Evolutionary conservation across 495 filamentous ascomycete species (phyloP).

Genomic region (Xylaria cubensis): DNA sequence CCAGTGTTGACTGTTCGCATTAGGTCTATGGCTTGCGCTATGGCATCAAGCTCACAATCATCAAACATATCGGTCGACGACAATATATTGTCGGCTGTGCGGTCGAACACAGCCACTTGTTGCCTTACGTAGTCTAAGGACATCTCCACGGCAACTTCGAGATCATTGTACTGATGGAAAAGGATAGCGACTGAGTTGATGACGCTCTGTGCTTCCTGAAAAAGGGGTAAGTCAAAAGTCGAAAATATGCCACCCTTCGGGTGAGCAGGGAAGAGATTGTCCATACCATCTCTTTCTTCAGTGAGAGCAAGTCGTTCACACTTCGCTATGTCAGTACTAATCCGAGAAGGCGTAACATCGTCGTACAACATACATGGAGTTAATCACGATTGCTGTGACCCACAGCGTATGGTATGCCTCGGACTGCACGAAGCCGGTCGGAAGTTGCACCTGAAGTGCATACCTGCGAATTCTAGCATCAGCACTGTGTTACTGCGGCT

Average conservation of each 20-base stretch:
- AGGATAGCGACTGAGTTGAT: constrained; percentile 41
- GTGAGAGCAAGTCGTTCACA: constrained; percentile 37
- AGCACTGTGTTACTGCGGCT: not conserved
- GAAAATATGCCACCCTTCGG: no score
- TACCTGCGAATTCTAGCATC: constrained; percentile 27
- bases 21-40: constrained; percentile 30
- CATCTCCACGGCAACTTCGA: constrained; percentile 38
- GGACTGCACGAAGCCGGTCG: constrained; percentile 27
- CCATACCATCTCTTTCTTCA: constrained; percentile 42
- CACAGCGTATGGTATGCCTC: constrained; percentile 31
- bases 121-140: constrained; percentile 35
- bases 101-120: constrained; percentile 35
- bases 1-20: constrained; percentile 36
- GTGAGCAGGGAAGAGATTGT: not conserved
- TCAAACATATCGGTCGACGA: constrained; percentile 25
- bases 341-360: not conserved
- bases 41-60: constrained; percentile 27
- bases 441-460: constrained; percentile 31
- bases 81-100: constrained; percentile 29
- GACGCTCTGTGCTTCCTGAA: constrained; percentile 37
- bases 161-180: constrained; percentile 33
- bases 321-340: constrained; percentile 22
- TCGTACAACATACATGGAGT: constrained; percentile 33
- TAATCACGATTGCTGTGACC: constrained; percentile 36
- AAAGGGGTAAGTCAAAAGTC: constrained; percentile 5